phyloP scores from a whole-genome alignment of 148 eudicot genomes.

The Rhododendron kiyosumense region DNA sequence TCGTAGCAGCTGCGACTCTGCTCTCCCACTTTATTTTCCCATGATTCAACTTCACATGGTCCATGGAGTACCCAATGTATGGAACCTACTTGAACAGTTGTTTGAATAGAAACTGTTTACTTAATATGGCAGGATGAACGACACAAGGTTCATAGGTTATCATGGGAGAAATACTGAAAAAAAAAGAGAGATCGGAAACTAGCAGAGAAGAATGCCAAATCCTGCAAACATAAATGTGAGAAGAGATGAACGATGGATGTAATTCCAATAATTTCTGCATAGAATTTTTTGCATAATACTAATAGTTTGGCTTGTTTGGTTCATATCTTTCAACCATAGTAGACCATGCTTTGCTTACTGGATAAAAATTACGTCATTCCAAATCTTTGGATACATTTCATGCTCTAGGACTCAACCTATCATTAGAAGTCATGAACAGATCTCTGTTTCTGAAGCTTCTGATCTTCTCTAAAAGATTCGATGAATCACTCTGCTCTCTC shows the following conservation, averaged over 20 bases:
- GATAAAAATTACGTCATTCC: too few species aligned
- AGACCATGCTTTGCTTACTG: too few species aligned
- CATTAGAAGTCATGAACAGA: neutral
- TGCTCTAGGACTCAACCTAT: neutral
- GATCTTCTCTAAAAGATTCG: neutral
- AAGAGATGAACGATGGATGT: neutral
- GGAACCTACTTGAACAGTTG: neutral
- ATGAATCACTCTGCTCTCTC: constrained; percentile 1
- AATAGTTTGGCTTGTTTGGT: neutral
- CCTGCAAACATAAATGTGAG: neutral
- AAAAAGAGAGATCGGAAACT: neutral
- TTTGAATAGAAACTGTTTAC: neutral
- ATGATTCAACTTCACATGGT: too few species aligned
- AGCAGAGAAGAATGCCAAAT: neutral
- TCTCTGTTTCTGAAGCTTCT: constrained; percentile 5
- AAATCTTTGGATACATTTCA: neutral
- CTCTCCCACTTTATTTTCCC: too few species aligned
- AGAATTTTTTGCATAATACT: neutral
- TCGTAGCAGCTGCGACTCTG: too few species aligned
- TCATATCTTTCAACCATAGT: neutral
- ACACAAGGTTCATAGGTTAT: too few species aligned
- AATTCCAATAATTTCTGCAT: neutral
- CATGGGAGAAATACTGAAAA: neutral
- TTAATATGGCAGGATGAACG: neutral
- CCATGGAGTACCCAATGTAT: neutral